Conservation (phyloP, 179 eudicot species). For the Gypsophila paniculata region DNA sequence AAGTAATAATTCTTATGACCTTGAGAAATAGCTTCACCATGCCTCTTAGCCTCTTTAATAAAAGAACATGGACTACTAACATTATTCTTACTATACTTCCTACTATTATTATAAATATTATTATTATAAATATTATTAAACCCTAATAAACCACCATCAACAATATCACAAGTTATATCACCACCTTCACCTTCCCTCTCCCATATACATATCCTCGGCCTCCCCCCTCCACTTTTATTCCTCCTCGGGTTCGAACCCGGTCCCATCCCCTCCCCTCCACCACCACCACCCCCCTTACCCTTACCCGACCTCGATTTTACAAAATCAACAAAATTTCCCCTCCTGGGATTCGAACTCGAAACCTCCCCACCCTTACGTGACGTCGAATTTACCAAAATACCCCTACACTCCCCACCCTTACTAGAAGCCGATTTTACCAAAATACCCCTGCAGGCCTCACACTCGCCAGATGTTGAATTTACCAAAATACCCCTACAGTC, state of each 20-base stretch:
- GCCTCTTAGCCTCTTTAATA: conserved; percentile 68
- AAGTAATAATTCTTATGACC: conserved; percentile 91
- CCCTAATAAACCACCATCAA: conserved; percentile 50
- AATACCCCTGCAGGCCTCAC: too few relatives aligned
- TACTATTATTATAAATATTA: background rate
- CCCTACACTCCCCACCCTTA: too few relatives aligned
- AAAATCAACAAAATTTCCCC: too few relatives aligned
- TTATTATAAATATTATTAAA: conserved; percentile 36
- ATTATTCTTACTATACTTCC: conserved; percentile 29
- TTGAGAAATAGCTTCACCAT: conserved; percentile 68
- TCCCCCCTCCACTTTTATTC: conserved; percentile 31
- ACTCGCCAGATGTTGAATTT: too few relatives aligned
- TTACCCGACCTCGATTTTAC: conserved; percentile 31
- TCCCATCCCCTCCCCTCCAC: conserved; percentile 40
- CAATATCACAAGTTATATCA: conserved; percentile 93
- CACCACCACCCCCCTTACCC: too few relatives aligned
- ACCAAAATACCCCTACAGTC: too few relatives aligned
- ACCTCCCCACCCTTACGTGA: too few relatives aligned
- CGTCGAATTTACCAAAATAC: too few relatives aligned
- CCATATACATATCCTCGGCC: conserved; percentile 88
- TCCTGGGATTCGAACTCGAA: too few relatives aligned
- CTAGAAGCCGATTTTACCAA: too few relatives aligned
- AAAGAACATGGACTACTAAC: conserved; percentile 52
- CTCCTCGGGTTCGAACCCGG: conserved; percentile 31
- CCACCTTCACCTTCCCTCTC: conserved; percentile 91